These are phyloP conservation scores for Phytophthora pinifolia DNA, from an alignment of 352 stramenopile species.

Conservation along the genomic window DNA sequence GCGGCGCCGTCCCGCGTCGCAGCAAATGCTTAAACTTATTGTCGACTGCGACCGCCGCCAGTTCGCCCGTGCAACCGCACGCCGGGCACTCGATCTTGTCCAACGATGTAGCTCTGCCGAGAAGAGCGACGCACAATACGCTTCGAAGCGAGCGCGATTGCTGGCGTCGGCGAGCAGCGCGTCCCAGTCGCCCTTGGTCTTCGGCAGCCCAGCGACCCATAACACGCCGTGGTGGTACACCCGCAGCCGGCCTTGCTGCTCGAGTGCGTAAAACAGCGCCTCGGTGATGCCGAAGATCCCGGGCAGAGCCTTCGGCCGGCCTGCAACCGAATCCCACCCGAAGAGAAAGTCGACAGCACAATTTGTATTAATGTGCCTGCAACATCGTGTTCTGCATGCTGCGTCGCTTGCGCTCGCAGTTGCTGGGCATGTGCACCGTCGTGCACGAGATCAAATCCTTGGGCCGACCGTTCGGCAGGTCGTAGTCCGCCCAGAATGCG, in stretches of 20 bases:
- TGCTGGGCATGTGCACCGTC: background rate
- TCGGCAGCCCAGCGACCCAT: conserved; percentile 8
- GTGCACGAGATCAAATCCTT: background rate
- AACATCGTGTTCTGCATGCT: too few species aligned
- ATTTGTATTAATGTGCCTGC: too few species aligned
- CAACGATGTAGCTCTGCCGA: too few species aligned
- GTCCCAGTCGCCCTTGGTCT: background rate
- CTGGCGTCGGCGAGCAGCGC: background rate
- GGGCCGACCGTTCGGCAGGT: conserved; percentile 12
- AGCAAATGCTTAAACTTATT: too few species aligned
- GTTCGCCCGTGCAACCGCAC: too few species aligned
- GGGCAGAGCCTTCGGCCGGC: conserved; percentile 20
- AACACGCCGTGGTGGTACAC: conserved; percentile 29
- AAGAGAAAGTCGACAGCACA: conserved; percentile 11
- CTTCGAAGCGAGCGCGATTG: background rate
- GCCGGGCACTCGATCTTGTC: too few species aligned
- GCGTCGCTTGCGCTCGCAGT: too few species aligned
- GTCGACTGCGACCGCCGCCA: too few species aligned
- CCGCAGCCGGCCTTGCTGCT: conserved; percentile 24
- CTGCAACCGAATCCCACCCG: conserved; percentile 5
- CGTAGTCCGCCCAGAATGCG: conserved; percentile 22
- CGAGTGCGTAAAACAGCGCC: conserved; percentile 22
- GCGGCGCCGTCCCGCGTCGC: too few species aligned
- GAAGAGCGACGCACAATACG: background rate
- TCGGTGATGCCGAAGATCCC: conserved; percentile 26